Conservation (phyloP, 2,329 filamentous ascomycete genomes). For the Trichophyton equinum region DNA sequence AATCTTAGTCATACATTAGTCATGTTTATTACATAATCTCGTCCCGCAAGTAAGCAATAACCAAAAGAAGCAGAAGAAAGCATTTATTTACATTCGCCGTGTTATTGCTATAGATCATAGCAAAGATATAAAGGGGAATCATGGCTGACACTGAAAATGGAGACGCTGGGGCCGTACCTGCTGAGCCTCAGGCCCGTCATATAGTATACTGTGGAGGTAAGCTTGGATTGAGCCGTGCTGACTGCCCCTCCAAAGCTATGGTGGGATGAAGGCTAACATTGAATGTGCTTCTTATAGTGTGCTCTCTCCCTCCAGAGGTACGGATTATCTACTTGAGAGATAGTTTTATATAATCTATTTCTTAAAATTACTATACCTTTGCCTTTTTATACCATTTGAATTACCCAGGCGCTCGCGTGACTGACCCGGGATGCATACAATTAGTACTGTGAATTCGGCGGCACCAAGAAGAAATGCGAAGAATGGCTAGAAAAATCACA, state of each 20-base stretch:
- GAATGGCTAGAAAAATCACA: conserved; percentile 80
- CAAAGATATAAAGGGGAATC: neutral
- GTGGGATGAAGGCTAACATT: conserved; percentile 3
- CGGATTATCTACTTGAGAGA: conserved; percentile 19
- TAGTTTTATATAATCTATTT: neutral
- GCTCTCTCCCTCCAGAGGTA: conserved; percentile 56
- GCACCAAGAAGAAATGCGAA: conserved; percentile 90
- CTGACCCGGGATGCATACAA: conserved; percentile 10
- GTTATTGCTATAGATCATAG: neutral
- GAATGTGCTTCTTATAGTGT: conserved; percentile 35
- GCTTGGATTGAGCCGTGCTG: conserved; percentile 13
- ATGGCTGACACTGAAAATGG: conserved; percentile 13
- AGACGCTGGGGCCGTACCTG: conserved; percentile 5
- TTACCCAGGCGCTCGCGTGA: neutral
- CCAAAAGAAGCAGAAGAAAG: neutral
- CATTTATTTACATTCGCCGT: neutral
- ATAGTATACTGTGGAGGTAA: conserved; percentile 51
- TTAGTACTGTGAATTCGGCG: conserved; percentile 98
- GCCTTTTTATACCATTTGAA: neutral
- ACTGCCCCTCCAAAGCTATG: conserved; percentile 5
- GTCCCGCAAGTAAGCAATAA: neutral
- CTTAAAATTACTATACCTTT: neutral
- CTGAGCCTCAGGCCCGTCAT: conserved; percentile 39
- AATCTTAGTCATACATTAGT: neutral
- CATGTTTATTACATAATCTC: neutral